Evolutionary conservation across 2,329 filamentous ascomycete genomes (phyloP).

Genomic region (Thielaviopsis euricoi): DNA sequence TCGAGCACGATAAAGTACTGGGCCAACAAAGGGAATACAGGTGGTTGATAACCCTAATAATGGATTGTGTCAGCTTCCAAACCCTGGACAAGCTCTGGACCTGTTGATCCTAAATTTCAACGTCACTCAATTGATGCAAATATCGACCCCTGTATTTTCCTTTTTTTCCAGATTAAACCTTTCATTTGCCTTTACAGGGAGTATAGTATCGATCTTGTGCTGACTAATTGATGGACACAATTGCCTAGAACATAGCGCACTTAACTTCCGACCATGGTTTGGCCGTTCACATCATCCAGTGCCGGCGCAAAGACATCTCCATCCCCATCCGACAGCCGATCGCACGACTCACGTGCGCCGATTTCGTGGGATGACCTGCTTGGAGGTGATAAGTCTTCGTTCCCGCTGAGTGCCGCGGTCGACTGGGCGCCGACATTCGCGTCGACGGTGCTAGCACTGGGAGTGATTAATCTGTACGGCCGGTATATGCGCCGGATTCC

Average conservation of each 20-base stretch:
- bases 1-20: not conserved
- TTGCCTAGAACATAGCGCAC: not conserved
- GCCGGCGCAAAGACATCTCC: not conserved
- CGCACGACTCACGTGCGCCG: conserved; percentile 13
- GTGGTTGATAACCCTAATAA: not conserved
- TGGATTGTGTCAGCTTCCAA: not conserved
- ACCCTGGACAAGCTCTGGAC: not conserved
- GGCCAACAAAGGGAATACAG: not conserved
- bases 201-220: not conserved
- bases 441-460: conserved; percentile 23
- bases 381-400: conserved; percentile 14
- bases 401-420: conserved; percentile 21
- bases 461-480: conserved; percentile 40
- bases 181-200: not conserved
- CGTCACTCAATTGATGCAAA: not conserved
- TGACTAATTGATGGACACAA: not conserved
- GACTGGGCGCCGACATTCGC: conserved; percentile 23
- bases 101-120: not conserved
- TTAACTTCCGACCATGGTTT: conserved; percentile 19
- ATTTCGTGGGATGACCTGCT: conserved; percentile 26
- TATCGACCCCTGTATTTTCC: not conserved
- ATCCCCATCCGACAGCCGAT: conserved; percentile 10
- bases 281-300: conserved; percentile 23
- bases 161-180: not conserved
- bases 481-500: conserved; percentile 75